Base-by-base conservation (phyloP, 2,329 filamentous ascomycete species). In the Sporothrix humicola region DNA sequence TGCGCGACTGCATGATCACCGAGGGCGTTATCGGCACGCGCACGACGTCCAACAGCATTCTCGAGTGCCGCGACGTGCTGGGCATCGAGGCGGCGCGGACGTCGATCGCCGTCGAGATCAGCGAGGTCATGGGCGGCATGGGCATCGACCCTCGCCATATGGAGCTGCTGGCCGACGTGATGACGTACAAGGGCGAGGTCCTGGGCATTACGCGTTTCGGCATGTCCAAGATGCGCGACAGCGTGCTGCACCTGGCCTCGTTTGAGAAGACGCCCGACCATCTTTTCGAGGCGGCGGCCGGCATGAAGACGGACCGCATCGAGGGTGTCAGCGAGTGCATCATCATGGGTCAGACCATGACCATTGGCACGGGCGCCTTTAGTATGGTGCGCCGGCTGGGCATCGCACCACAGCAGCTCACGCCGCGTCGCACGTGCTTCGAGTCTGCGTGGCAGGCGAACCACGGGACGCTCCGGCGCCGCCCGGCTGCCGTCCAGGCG, bases 241-340 rank as follows among this genome's bases (percentile, higher is more conserved):
- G 90, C 17, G 96, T 98, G 12, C 85, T 99, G 73, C 96, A 99
- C 82, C 87, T 99, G 13, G 96, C 96, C 0, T 95, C 92, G 20
- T 99, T 99, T 80, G 96, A 99, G 83, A 98, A 98, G 88, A 99
- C 96, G 65, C 94, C 96, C 0, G 96, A 99, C 80, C 96, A 99
- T 83, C 84, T 99, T 56, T 99, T 99, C 79, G 95, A 98, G 76
- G 96, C 96, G 2, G 96, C 95, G 7, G 93, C 94, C 5, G 91
- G 91, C 73, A 97, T 97, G 87, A 98, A 98, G 85, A 92, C 90
- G 42, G 96, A 99, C 83, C 87, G 89, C 76, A 97, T 99, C 75
- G 93, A 97, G 81, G 96, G 96, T 78, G 96, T 99, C 10, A 93
- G 90, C 72, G 96, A 99, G 84, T 97, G 94, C 82, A 98, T 99